Percentiles rank a stretch among this genome's conserved stretches.
These are phyloP conservation scores for Fraxinus ornus DNA, from an alignment of 305 asterid species.

Conservation along the genomic window DNA sequence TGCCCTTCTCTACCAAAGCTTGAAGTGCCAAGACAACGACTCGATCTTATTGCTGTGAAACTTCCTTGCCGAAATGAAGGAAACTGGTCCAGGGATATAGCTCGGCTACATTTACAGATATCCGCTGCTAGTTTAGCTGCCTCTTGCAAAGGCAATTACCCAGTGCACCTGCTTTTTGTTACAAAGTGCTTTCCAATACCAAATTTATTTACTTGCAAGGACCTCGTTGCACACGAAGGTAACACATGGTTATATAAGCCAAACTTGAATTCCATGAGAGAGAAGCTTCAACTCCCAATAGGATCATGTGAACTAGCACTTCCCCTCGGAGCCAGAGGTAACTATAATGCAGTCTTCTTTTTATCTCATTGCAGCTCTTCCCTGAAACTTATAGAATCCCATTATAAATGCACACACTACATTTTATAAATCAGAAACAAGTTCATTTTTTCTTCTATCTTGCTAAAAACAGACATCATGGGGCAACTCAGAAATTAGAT, in stretches of 20 bases:
- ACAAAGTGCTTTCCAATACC: conserved; percentile 61
- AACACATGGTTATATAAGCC: conserved; percentile 58
- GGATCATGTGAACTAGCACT: conserved; percentile 80
- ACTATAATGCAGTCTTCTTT: not conserved
- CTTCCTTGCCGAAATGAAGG: conserved; percentile 60
- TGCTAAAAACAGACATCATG: not conserved
- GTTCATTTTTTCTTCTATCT: not conserved
- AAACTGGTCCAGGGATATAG: conserved; percentile 61
- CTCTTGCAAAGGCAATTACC: conserved; percentile 45
- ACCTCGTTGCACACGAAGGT: conserved; percentile 45
- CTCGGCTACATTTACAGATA: conserved; percentile 63
- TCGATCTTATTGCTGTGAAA: conserved; percentile 62
- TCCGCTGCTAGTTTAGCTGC: conserved; percentile 56
- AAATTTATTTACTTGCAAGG: conserved; percentile 55
- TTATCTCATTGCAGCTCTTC: conserved; percentile 1
- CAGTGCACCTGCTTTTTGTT: conserved; percentile 48
- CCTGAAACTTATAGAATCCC: not conserved
- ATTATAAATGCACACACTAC: not conserved
- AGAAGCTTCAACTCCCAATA: conserved; percentile 59
- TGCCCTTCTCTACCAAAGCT: conserved; percentile 58
- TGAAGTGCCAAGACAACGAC: conserved; percentile 36
- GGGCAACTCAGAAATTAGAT: not conserved
- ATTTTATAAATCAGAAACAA: not conserved
- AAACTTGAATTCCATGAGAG: conserved; percentile 35
- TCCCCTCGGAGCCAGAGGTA: conserved; percentile 53